phyloP scores from a whole-genome alignment of 169 alveolate species.

The Plasmodium malariae region DNA sequence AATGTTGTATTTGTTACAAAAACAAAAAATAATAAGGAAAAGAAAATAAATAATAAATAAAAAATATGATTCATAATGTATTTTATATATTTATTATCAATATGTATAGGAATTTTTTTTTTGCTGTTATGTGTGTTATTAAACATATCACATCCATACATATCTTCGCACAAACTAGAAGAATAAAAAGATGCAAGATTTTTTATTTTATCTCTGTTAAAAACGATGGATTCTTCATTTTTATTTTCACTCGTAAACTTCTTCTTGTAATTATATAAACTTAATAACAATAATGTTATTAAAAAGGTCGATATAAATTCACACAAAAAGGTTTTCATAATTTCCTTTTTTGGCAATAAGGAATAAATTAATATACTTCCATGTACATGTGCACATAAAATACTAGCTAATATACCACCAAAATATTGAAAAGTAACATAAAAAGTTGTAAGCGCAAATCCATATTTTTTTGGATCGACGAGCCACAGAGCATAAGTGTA shows the following conservation, averaged over 20 bases:
- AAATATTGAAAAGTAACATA: conserved; percentile 61
- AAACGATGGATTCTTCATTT: conserved; percentile 38
- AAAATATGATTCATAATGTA: conserved; percentile 61
- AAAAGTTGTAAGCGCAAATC: conserved; percentile 53
- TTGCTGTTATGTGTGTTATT: neutral
- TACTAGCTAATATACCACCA: conserved; percentile 71
- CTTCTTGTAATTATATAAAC: conserved; percentile 67
- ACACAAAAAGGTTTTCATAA: conserved; percentile 72
- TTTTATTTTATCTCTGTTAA: conserved; percentile 22
- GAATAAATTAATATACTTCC: conserved; percentile 69
- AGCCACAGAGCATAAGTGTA: conserved; percentile 69
- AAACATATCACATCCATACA: conserved; percentile 38
- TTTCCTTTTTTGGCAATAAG: conserved; percentile 51
- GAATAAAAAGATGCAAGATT: conserved; percentile 44
- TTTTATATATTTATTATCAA: conserved; percentile 69
- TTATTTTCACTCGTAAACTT: conserved; percentile 51
- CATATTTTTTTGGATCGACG: conserved; percentile 66
- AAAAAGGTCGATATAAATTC: conserved; percentile 68
- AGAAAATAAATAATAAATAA: conserved; percentile 67
- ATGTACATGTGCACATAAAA: conserved; percentile 60
- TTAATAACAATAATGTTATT: conserved; percentile 50
- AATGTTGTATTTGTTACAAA: conserved; percentile 72
- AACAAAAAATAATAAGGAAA: conserved; percentile 65
- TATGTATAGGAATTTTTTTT: conserved; percentile 5
- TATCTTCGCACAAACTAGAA: conserved; percentile 43